phyloP scores from a whole-genome alignment of 148 eudicot genomes.

The Arctostaphylos glauca region DNA sequence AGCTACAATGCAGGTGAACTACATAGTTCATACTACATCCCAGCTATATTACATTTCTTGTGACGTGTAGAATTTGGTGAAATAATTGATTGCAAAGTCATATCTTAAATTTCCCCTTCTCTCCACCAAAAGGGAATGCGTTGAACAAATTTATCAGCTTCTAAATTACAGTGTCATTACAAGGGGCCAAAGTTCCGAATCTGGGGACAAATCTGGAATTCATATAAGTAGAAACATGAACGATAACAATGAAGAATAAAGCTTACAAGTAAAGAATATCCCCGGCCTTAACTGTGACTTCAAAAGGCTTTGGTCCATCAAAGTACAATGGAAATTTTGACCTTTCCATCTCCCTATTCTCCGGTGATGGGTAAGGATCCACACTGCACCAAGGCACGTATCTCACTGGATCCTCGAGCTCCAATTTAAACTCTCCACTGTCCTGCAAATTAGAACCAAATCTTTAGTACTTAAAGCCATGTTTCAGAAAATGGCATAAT shows the following conservation, averaged over 20 bases:
- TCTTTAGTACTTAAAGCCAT: background rate
- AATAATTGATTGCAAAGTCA: background rate
- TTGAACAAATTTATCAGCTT: background rate
- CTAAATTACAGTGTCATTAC: background rate
- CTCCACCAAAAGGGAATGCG: background rate
- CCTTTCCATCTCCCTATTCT: constrained; percentile 46
- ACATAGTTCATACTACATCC: background rate
- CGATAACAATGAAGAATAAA: constrained; percentile 13
- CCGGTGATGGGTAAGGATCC: constrained; percentile 68
- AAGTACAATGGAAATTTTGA: constrained; percentile 70
- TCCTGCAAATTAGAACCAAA: constrained; percentile 45
- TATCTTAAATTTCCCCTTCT: background rate
- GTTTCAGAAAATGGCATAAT: background rate
- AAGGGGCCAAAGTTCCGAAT: background rate
- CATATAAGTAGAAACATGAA: background rate
- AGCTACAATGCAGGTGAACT: background rate
- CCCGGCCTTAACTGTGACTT: constrained; percentile 91
- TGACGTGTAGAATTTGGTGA: background rate
- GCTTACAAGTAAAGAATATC: constrained; percentile 91
- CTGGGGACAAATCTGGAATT: background rate
- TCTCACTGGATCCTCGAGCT: constrained; percentile 74
- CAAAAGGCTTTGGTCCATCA: constrained; percentile 91
- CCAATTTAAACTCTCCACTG: constrained; percentile 55
- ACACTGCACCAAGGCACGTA: constrained; percentile 94
- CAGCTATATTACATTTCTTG: background rate